phyloP scores from a whole-genome alignment of 2,329 filamentous ascomycete genomes.

The Aspergillus sp. region DNA sequence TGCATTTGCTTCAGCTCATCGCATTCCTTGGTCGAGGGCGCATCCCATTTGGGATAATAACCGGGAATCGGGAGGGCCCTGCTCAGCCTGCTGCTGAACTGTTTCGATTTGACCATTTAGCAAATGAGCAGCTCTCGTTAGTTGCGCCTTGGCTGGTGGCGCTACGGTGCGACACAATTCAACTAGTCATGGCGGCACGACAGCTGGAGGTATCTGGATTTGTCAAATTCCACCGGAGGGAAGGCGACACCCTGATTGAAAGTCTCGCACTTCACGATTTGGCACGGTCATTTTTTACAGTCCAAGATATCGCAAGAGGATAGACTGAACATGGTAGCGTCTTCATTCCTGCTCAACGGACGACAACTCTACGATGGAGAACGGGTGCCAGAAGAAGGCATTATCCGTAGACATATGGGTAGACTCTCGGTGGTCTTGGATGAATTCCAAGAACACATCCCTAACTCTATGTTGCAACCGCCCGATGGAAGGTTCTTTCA shows the following conservation, averaged over 20 bases:
- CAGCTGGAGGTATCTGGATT: not conserved
- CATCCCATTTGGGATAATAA: not conserved
- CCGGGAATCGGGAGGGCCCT: not conserved
- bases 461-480: not conserved
- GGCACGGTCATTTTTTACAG: not conserved
- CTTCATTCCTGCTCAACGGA: not conserved
- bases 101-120: fast-evolving
- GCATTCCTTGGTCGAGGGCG: not conserved
- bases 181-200: not conserved
- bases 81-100: not conserved
- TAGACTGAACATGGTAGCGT: not conserved
- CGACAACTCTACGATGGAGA: not conserved
- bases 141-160: not conserved
- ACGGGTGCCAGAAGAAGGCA: not conserved
- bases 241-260: not conserved
- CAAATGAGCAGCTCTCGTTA: not conserved
- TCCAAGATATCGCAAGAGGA: not conserved
- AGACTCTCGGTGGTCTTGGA: not conserved
- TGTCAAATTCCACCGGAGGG: not conserved
- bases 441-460: not conserved
- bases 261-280: not conserved
- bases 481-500: not conserved
- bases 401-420: not conserved
- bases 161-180: not conserved
- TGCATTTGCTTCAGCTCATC: not conserved